A percentile compares a stretch with the other conserved stretches of the same genome.
Evolutionary conservation across 2,329 filamentous ascomycete genomes (phyloP).

Genomic region (Claviceps lovelessii): DNA sequence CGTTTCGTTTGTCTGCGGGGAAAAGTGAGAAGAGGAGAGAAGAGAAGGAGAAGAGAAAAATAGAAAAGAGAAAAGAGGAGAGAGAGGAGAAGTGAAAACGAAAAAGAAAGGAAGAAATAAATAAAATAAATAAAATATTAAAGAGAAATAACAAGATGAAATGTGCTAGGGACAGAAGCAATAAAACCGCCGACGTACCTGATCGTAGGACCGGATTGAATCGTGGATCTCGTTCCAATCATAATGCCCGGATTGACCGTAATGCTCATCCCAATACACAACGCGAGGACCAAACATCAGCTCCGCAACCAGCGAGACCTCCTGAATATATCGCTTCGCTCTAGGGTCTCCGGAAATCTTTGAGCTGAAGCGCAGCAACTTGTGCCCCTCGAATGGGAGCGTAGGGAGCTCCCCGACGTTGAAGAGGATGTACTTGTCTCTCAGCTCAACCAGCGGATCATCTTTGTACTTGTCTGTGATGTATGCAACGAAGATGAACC

Average conservation of each 20-base stretch:
- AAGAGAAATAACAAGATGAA: not conserved
- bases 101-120: too few relatives aligned
- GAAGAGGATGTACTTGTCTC: not conserved
- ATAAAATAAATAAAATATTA: too few relatives aligned
- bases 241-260: not conserved
- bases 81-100: too few relatives aligned
- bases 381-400: conserved; percentile 1
- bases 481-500: not conserved
- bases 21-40: too few relatives aligned
- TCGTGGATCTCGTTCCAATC: not conserved
- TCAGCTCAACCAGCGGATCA: not conserved
- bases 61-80: too few relatives aligned
- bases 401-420: not conserved
- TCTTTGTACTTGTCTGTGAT: not conserved
- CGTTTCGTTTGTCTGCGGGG: not conserved
- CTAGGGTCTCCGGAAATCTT: not conserved
- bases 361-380: conserved; percentile 1
- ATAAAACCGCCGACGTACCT: not conserved
- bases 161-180: too few relatives aligned
- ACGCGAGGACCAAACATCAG: not conserved
- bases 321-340: not conserved
- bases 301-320: not conserved
- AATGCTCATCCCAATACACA: not conserved
- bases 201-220: not conserved
- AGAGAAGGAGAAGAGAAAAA: not conserved